Conservation (phyloP, 2,329 filamentous ascomycete species). For the Fusarium citri region DNA sequence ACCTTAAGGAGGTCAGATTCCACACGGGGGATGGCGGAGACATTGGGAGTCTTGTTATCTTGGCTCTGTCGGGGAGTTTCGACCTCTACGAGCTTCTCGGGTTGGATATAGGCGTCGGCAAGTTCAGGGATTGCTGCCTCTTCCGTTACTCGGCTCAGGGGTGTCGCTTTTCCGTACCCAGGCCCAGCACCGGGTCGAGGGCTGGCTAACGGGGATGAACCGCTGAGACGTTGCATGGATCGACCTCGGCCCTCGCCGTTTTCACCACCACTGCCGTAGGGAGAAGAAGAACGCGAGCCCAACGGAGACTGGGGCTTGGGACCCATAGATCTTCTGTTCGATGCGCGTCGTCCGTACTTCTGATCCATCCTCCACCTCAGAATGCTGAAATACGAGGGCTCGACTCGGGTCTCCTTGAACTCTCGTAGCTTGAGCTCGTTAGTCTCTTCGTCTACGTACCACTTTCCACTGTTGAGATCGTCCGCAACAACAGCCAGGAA, state of each 20-base stretch:
- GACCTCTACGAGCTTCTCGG: slow-evolving; percentile 66
- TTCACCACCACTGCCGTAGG: slow-evolving; percentile 75
- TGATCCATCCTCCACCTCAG: slow-evolving; percentile 95
- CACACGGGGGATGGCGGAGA: slow-evolving; percentile 50
- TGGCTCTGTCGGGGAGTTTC: slow-evolving; percentile 64
- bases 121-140: slow-evolving; percentile 63
- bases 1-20: slow-evolving; percentile 53
- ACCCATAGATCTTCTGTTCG: slow-evolving; percentile 64
- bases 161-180: slow-evolving; percentile 73
- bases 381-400: slow-evolving; percentile 94
- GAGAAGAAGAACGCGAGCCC: slow-evolving; percentile 64
- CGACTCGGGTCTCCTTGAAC: slow-evolving; percentile 89
- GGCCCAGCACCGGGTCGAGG: slow-evolving; percentile 61
- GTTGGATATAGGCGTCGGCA: slow-evolving; percentile 54
- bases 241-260: slow-evolving; percentile 73
- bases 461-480: slow-evolving; percentile 89
- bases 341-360: slow-evolving; percentile 81
- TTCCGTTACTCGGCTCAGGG: slow-evolving; percentile 79
- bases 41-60: slow-evolving; percentile 52
- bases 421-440: slow-evolving; percentile 92
- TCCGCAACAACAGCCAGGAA: slow-evolving; percentile 91
- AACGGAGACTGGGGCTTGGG: slow-evolving; percentile 60
- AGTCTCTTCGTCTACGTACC: slow-evolving; percentile 91
- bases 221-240: slow-evolving; percentile 76
- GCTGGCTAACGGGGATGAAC: slow-evolving; percentile 71